These are phyloP conservation scores for Liquidambar formosana DNA, from an alignment of 164 flowering plant species.

Conservation along the genomic window DNA sequence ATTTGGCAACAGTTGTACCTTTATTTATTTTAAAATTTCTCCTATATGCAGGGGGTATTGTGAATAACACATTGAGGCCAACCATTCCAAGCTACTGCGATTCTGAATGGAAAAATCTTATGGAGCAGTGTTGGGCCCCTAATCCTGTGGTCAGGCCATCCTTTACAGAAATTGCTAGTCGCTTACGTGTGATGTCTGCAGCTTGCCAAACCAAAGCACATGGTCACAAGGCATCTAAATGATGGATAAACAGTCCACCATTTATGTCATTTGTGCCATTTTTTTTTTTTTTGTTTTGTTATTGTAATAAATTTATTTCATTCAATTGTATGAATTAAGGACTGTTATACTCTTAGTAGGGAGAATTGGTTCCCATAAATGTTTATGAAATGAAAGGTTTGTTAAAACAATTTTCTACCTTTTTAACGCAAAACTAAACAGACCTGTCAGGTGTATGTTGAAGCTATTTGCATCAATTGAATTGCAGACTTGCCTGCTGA, in stretches of 20 bases:
- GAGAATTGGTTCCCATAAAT: too few species aligned
- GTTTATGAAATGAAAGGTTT: too few species aligned
- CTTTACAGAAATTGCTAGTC: conserved; percentile 72
- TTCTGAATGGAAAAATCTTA: conserved; percentile 66
- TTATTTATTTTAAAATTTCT: not conserved
- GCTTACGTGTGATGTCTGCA: conserved; percentile 53
- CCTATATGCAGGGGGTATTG: conserved; percentile 64
- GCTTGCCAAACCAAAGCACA: conserved; percentile 41
- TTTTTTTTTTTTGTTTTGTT: not conserved
- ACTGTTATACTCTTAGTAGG: not conserved
- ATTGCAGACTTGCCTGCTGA: too few species aligned
- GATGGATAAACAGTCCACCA: not conserved
- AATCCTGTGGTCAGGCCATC: conserved; percentile 67
- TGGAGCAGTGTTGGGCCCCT: conserved; percentile 91
- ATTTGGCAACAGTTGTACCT: not conserved
- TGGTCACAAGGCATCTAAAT: conserved; percentile 35
- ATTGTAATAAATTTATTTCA: not conserved
- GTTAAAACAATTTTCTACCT: too few species aligned
- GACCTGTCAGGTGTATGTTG: too few species aligned
- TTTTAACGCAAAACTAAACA: too few species aligned
- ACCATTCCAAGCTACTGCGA: conserved; percentile 67
- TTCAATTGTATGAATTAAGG: not conserved
- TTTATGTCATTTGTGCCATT: not conserved
- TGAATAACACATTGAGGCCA: conserved; percentile 75
- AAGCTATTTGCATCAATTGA: too few species aligned